Base-by-base conservation (phyloP, 208 protist species). In the Acanthamoeba lugdunensis region DNA sequence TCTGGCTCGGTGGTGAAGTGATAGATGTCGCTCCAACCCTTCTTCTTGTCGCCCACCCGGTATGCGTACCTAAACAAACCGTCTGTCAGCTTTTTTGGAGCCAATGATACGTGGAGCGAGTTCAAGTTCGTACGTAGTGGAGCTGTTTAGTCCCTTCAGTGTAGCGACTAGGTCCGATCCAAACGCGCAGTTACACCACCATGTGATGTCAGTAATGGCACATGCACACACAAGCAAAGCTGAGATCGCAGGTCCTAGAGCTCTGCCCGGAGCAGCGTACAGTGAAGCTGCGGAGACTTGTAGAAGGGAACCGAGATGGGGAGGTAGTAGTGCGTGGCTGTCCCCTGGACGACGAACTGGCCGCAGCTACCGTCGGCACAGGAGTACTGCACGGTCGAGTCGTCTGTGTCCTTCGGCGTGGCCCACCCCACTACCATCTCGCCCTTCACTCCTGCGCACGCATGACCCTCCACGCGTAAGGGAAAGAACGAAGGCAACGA, bases 341-440 rank as follows among this genome's bases (percentile, higher is more conserved):
- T 23, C n/a, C 33, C 41, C 73, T 82, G 21, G 18, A 28, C 52
- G 9, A 18, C 9, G 52, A 56, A 56, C 14, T 56, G 16, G 52
- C 14, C 14, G 61, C 61, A 67, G 23, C 61, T 48, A 9, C 41
- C 41, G 7, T 71, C 73, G 45, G 28, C 21, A 28, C 73, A 82
- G 73, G 73, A 11, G 73, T 82, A 82, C 73, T 82, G 14, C 5
- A 82, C 73, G 14, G 45, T 82, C 41, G 41, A 54, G 33, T 21
- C 4, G 61, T 61, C 56, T 21, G 73, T n/a, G 23, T 82, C 28
- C 18, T 45, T 21, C 23, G 14, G 33, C 18, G 73, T 82, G 4
- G 45, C 45, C 81, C 81, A 88, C 8, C 81, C 81, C 7, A 88
- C 54, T 9, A 88, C 81, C 81, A 88, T 61, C 81, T 88, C 81